Base-by-base conservation (phyloP, 495 filamentous ascomycete genomes). In the Wilcoxina mikolae region DNA sequence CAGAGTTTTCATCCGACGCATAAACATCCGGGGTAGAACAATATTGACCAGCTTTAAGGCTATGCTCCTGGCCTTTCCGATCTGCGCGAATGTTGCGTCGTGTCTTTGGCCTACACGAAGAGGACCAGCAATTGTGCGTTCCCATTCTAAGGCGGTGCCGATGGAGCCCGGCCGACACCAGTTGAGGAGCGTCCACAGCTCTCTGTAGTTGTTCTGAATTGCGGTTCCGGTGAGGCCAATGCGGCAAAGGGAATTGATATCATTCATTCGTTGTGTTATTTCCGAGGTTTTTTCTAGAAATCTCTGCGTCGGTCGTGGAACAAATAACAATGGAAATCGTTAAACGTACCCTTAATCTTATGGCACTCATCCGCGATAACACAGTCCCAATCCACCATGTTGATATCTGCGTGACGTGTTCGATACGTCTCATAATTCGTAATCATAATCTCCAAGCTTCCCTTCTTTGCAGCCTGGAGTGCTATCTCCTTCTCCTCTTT, bases 281-380 rank as follows among this genome's bases (percentile, higher is more conserved):
- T 81, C 84, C 0, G 89, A 83, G 25, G 66, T 74, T 41, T 77
- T 71, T 57, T 87, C 87, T 65, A 38, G 26, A 9, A 18, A 20
- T 52, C 46, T 18, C n/a, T 9, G 23, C 20, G 26, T 61, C 41
- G 60, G 52, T 9, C 9, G 11, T 35, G 20, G 3, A 2, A 25
- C 2, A 4, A 23, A 20, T 5, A 38, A 0, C n/a, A n/a, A n/a
- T n/a, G n/a, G n/a, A n/a, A n/a, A n/a, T n/a, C n/a, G n/a, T n/a
- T n/a, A n/a, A 4, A 12, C 29, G 2, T 43, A 65, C 62, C 62
- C 67, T 96, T 98, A 57, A 96, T 78, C n/a, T 73, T 71, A 66
- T 98, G 91, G 56, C 91, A 95, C 65, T 98, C 91, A 58, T 98
- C 91, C 1, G 91, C 93, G 56, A 98, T 80, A n/a, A 95, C 84